Evolutionary conservation across 2,329 filamentous ascomycete genomes (phyloP).

Genomic region (Aspergillus ruber): DNA sequence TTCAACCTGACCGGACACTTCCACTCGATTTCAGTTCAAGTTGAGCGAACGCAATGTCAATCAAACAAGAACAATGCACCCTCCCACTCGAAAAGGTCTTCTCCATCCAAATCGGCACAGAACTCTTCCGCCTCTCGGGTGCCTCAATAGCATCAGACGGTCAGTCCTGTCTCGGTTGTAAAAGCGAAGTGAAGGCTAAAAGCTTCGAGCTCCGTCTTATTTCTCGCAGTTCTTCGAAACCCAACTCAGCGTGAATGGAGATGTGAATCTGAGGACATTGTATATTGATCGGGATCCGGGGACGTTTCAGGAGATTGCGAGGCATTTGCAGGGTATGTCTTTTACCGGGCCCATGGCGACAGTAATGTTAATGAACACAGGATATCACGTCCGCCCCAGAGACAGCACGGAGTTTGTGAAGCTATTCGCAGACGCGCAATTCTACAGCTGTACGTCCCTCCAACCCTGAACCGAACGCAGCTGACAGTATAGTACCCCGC

Average conservation of each 20-base stretch:
- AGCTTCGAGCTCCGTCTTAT: constrained; percentile 72
- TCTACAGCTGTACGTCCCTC: constrained; percentile 67
- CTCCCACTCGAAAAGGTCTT: constrained; percentile 59
- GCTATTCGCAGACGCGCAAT: constrained; percentile 89
- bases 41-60: too few relatives aligned
- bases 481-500: constrained; percentile 60
- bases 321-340: constrained; percentile 67
- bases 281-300: constrained; percentile 91
- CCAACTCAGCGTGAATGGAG: constrained; percentile 61
- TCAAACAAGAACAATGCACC: constrained; percentile 10
- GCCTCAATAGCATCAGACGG: constrained; percentile 67
- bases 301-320: constrained; percentile 82
- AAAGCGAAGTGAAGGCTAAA: too few relatives aligned
- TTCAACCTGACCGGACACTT: too few relatives aligned
- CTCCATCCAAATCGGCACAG: constrained; percentile 63
- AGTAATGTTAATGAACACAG: constrained; percentile 3
- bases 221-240: constrained; percentile 91
- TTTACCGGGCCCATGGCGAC: not conserved
- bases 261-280: constrained; percentile 62
- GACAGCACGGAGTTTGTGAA: constrained; percentile 86
- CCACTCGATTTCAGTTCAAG: too few relatives aligned
- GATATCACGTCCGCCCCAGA: constrained; percentile 72
- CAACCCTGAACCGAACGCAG: not conserved
- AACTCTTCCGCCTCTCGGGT: constrained; percentile 62
- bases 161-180: constrained; percentile 34